Evolutionary conservation across 441 rosid species (phyloP), one percentile per base, ranked within the genome.

Genomic region (Melastoma candidum): DNA sequence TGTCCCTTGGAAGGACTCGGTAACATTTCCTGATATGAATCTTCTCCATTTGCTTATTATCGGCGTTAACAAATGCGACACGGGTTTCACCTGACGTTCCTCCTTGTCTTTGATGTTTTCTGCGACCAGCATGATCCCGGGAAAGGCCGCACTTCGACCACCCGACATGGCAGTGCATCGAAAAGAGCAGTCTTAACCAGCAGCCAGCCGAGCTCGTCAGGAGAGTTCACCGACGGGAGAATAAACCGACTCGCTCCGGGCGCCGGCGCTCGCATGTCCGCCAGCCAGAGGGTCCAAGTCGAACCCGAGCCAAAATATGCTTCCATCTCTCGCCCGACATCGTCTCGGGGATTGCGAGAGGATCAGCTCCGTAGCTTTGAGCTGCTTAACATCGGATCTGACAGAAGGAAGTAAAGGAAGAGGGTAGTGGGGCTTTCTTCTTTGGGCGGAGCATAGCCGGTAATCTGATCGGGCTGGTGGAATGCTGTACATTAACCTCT

Each of bases 171-270:
- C 58, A 75, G 93, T 63, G 64, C 75, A 68, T 59, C 96, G 8
- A 80, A 87, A 70, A 87, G 75, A 53, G 80, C 79, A 32, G 72
- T 79, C 3, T 67, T 63, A 44, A 64, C 84, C 46, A 79, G 75
- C 68, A 76, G 90, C 52, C 60, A 82, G 69, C 96, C 95, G 12
- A 75, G 83, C 69, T 87, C 98, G 27, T 83, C 95, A 0, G 90
- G 85, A 13, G 95, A 82, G 61, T 84, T 79, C 51, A 71, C 80
- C 44, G 93, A 83, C 3, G 43, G 66, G 54, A 84, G 85, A 17
- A 43, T 80, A 36, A 74, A 81, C 71, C 70, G 90, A 54, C 44
- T 87, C 58, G 74, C 72, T 44, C 74, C 96, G 11, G 41, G 6
- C 41, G 72, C 77, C 12, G 64, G 74, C 56, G 75, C 82, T 25